Conservation (phyloP, 2,329 filamentous ascomycete species). For the Sordariomycetes sp. region DNA sequence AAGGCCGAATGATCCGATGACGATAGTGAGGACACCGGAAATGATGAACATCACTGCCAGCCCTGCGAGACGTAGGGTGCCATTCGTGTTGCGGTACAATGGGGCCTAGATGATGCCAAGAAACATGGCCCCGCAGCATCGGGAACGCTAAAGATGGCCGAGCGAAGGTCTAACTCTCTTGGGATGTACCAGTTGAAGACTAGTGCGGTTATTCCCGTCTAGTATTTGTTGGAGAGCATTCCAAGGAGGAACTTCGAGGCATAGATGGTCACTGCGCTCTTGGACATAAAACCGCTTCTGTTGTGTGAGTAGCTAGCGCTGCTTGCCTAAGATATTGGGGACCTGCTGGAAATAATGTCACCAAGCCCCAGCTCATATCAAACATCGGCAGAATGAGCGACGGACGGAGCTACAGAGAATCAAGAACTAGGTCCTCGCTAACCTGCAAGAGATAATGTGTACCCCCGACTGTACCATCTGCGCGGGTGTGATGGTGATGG, state of each 20-base stretch:
- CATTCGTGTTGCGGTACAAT: conserved; percentile 28
- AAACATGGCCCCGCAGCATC: conserved; percentile 33
- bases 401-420: conserved; percentile 18
- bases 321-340: not conserved
- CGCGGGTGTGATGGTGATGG: conserved; percentile 31
- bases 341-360: conserved; percentile 2
- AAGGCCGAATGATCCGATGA: conserved; percentile 19
- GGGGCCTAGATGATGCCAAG: conserved; percentile 31
- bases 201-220: conserved; percentile 23
- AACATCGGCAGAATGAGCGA: conserved; percentile 27
- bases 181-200: conserved; percentile 33
- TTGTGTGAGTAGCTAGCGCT: not conserved
- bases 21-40: conserved; percentile 24
- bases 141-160: conserved; percentile 27
- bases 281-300: conserved; percentile 9
- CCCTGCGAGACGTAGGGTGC: conserved; percentile 22
- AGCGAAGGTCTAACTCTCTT: conserved; percentile 27
- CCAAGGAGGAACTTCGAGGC: conserved; percentile 32
- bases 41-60: conserved; percentile 37
- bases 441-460: not conserved
- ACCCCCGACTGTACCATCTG: conserved; percentile 23
- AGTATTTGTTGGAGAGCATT: conserved; percentile 24
- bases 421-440: not conserved
- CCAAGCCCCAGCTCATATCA: conserved; percentile 19
- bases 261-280: conserved; percentile 24